Percentiles rank a stretch among this genome's conserved stretches.
Conservation (phyloP, 2,329 filamentous ascomycete genomes). For the Plenodomus lindquistii region DNA sequence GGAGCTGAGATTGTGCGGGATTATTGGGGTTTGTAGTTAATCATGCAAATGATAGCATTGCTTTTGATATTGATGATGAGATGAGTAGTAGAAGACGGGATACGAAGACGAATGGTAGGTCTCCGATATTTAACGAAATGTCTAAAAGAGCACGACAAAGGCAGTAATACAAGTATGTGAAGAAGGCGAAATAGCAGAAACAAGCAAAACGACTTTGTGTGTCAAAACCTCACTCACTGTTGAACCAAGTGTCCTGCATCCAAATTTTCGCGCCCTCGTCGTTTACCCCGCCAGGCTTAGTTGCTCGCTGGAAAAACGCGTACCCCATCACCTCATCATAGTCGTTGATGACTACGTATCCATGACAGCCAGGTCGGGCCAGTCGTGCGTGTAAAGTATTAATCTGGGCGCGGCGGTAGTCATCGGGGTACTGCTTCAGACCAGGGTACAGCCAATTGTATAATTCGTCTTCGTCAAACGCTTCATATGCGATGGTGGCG, state of each 20-base stretch:
- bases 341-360: conserved; percentile 18
- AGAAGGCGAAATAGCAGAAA: too few species aligned
- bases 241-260: neutral
- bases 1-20: too few species aligned
- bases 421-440: conserved; percentile 18
- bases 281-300: neutral
- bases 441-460: conserved; percentile 21
- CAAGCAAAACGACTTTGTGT: too few species aligned
- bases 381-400: conserved; percentile 19
- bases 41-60: too few species aligned
- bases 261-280: neutral
- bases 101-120: too few species aligned
- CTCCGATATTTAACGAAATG: too few species aligned
- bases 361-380: conserved; percentile 14
- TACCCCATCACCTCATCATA: conserved; percentile 16
- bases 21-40: too few species aligned
- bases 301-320: conserved; percentile 16
- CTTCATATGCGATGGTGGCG: conserved; percentile 7
- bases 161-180: too few species aligned
- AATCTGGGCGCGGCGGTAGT: conserved; percentile 15
- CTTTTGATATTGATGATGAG: too few species aligned
- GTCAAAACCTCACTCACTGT: neutral
- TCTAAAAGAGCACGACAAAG: too few species aligned
- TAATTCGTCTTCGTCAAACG: conserved; percentile 23
- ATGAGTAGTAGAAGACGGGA: too few species aligned